These are phyloP conservation scores for Dentipellis sp. DNA, from an alignment of 768 basidiomycete genomes.

Conservation along the genomic window DNA sequence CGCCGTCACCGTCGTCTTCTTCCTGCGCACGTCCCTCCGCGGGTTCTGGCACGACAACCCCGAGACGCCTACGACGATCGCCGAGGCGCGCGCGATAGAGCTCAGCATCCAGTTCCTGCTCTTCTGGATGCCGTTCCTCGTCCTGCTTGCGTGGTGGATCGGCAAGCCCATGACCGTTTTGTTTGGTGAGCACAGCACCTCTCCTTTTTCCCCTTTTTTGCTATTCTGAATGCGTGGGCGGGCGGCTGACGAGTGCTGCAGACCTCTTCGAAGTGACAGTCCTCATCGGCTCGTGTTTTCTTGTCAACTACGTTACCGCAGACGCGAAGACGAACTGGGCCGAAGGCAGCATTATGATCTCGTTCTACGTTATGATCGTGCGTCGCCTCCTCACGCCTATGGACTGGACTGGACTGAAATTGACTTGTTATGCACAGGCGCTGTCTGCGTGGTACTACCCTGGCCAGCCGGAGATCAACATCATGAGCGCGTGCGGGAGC, in stretches of 20 bases:
- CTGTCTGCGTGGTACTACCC: slow-evolving; percentile 61
- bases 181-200: slow-evolving; percentile 44
- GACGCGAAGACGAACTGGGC: slow-evolving; percentile 77
- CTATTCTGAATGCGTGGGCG: too few species aligned
- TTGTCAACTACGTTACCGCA: slow-evolving; percentile 74
- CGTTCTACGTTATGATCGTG: slow-evolving; percentile 63
- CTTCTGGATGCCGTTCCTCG: slow-evolving; percentile 72
- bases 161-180: slow-evolving; percentile 51
- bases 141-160: slow-evolving; percentile 61
- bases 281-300: slow-evolving; percentile 57
- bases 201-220: not conserved
- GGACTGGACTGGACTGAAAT: not conserved
- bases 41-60: slow-evolving; percentile 26
- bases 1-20: slow-evolving; percentile 48
- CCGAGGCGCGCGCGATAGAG: slow-evolving; percentile 64
- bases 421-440: slow-evolving; percentile 26
- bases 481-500: slow-evolving; percentile 33
- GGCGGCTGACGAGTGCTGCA: slow-evolving; percentile 18
- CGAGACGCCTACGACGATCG: slow-evolving; percentile 43
- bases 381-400: slow-evolving; percentile 11
- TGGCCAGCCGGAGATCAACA: slow-evolving; percentile 41
- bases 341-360: slow-evolving; percentile 57
- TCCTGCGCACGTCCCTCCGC: slow-evolving; percentile 34
- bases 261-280: slow-evolving; percentile 63
- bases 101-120: slow-evolving; percentile 70